Conservation (phyloP, 805 yeast species). For the Candida hispaniensis region DNA sequence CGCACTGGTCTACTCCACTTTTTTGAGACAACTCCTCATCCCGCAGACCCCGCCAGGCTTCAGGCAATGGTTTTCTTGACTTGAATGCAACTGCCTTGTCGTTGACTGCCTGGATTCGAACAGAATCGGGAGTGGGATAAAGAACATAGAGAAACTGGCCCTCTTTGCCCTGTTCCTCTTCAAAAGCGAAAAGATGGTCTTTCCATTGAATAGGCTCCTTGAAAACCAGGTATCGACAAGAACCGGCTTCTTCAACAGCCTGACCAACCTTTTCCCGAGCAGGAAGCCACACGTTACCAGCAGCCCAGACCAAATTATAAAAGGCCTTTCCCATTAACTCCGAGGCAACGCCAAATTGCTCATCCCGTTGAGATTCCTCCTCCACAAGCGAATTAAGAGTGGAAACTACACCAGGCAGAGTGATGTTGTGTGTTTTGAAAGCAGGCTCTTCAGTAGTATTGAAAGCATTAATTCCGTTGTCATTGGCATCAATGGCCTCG, state of each 20-base stretch:
- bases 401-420: slow-evolving; percentile 68
- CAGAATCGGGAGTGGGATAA: slow-evolving; percentile 55
- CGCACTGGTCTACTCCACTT: slow-evolving; percentile 77
- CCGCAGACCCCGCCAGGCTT: slow-evolving; percentile 89
- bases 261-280: slow-evolving; percentile 66
- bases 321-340: slow-evolving; percentile 77
- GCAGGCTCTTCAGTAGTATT: slow-evolving; percentile 39
- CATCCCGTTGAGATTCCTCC: slow-evolving; percentile 46
- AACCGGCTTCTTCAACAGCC: slow-evolving; percentile 54
- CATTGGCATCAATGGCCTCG: slow-evolving; percentile 92
- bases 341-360: slow-evolving; percentile 57
- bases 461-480: slow-evolving; percentile 71
- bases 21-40: slow-evolving; percentile 67
- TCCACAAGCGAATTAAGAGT: slow-evolving; percentile 83
- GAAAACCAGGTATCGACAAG: slow-evolving; percentile 66
- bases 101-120: slow-evolving; percentile 93
- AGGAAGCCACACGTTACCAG: slow-evolving; percentile 84
- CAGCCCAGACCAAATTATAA: slow-evolving; percentile 49
- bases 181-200: slow-evolving; percentile 73
- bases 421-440: slow-evolving; percentile 62
- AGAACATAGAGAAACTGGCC: slow-evolving; percentile 63
- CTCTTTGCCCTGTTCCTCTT: slow-evolving; percentile 35
- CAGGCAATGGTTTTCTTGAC: slow-evolving; percentile 80
- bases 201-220: slow-evolving; percentile 89
- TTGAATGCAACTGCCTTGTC: slow-evolving; percentile 65